Evolutionary conservation across 2,329 filamentous ascomycete genomes (phyloP).

Genomic region (Nemania sp.): DNA sequence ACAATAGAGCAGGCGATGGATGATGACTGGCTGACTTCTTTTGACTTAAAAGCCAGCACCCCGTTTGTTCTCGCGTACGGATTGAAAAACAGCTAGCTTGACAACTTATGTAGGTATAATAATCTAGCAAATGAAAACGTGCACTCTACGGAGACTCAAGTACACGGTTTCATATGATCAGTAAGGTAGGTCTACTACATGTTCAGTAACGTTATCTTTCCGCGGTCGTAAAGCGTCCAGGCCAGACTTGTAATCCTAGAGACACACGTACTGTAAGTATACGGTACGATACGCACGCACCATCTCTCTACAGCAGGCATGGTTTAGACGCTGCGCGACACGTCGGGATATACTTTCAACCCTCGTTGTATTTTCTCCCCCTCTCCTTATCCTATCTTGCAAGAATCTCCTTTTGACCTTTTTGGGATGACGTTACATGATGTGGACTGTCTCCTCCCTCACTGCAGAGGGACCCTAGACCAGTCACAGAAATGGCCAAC

Average conservation of each 20-base stretch:
- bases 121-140: too few relatives aligned
- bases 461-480: neutral
- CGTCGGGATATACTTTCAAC: neutral
- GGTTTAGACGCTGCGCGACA: constrained; percentile 1
- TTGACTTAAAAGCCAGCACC: too few relatives aligned
- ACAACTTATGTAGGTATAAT: too few relatives aligned
- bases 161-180: too few relatives aligned
- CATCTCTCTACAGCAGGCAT: neutral
- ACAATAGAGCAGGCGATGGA: neutral
- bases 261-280: neutral
- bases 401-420: constrained; percentile 8
- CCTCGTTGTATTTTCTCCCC: constrained; percentile 10
- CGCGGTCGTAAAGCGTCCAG: too few relatives aligned
- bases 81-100: neutral
- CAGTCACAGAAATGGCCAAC: neutral
- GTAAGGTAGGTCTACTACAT: too few relatives aligned
- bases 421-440: neutral
- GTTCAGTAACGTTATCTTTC: neutral
- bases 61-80: neutral
- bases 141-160: too few relatives aligned
- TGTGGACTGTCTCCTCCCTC: neutral
- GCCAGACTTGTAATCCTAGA: neutral
- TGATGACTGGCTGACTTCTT: neutral
- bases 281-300: too few relatives aligned
- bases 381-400: constrained; percentile 1